These are phyloP conservation scores for Emericellopsis cladophorae DNA, from an alignment of 2,329 filamentous ascomycete species.

Conservation along the genomic window DNA sequence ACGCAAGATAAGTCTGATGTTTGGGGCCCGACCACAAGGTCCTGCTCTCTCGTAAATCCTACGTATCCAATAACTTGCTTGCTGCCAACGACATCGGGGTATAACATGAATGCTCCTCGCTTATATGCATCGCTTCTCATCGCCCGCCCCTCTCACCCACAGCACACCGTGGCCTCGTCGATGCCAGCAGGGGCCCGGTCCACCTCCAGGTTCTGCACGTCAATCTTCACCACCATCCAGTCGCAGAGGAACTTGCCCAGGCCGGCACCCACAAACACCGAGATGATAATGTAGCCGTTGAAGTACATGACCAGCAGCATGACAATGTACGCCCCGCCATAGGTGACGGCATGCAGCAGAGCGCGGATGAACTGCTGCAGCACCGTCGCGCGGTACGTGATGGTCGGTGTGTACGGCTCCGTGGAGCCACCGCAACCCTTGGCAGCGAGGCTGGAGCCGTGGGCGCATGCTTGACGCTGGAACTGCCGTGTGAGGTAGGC, in stretches of 20 bases:
- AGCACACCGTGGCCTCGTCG: constrained; percentile 34
- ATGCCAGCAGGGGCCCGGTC: constrained; percentile 12
- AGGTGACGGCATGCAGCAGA: constrained; percentile 54
- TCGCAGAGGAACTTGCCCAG: constrained; percentile 42
- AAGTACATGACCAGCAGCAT: constrained; percentile 57
- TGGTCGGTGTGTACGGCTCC: constrained; percentile 9
- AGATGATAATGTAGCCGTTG: constrained; percentile 65
- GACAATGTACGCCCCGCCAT: constrained; percentile 64
- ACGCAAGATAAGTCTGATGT: too few species aligned
- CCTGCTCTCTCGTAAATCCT: too few species aligned
- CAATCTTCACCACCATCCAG: constrained; percentile 33
- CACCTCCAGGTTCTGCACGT: constrained; percentile 13
- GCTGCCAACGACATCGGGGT: too few species aligned
- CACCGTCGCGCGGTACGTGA: constrained; percentile 39
- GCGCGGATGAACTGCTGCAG: constrained; percentile 55
- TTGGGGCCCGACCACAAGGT: too few species aligned
- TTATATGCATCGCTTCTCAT: too few species aligned
- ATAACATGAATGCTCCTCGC: too few species aligned
- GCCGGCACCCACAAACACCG: constrained; percentile 48
- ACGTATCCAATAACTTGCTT: too few species aligned
- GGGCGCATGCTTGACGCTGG: constrained; percentile 15
- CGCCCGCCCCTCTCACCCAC: constrained; percentile 16
- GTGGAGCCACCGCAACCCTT: constrained; percentile 8
- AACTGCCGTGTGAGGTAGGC: constrained; percentile 44
- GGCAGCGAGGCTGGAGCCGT: constrained; percentile 9